Conservation (phyloP, 106 monocot species). For the Acorus calamus region DNA sequence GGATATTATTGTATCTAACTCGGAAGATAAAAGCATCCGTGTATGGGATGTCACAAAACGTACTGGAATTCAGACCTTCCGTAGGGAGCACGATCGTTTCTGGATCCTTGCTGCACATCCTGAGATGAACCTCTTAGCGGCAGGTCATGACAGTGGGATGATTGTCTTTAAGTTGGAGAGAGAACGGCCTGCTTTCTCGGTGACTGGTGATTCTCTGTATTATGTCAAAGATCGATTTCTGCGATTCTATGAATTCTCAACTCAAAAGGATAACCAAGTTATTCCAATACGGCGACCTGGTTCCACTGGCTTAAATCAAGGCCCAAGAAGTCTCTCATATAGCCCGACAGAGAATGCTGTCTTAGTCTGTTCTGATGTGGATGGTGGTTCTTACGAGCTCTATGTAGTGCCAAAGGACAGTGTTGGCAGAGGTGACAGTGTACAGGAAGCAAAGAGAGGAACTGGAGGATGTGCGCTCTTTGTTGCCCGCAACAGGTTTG, state of each 20-base stretch:
- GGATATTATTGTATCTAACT: constrained; percentile 87
- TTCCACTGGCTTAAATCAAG: constrained; percentile 67
- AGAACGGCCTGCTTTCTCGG: constrained; percentile 76
- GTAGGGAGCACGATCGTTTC: constrained; percentile 84
- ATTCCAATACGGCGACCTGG: constrained; percentile 70
- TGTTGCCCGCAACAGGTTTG: constrained; percentile 83
- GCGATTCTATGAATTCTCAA: constrained; percentile 55
- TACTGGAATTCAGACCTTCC: constrained; percentile 79
- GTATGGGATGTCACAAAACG: constrained; percentile 90
- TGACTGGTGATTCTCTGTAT: constrained; percentile 50
- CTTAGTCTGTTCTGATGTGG: constrained; percentile 65
- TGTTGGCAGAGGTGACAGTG: constrained; percentile 44
- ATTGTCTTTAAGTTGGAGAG: constrained; percentile 86
- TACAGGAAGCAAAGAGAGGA: constrained; percentile 75
- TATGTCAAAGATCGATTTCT: constrained; percentile 79
- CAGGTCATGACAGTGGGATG: constrained; percentile 92
- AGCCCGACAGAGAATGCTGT: constrained; percentile 85
- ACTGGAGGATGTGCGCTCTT: constrained; percentile 62
- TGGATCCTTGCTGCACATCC: constrained; percentile 86
- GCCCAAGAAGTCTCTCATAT: constrained; percentile 57
- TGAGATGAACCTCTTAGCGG: constrained; percentile 85
- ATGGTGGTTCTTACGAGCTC: constrained; percentile 84
- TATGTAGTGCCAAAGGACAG: constrained; percentile 57
- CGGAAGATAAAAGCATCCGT: constrained; percentile 89
- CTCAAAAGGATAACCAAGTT: constrained; percentile 63